A percentile compares a stretch with the other conserved stretches of the same genome.
Evolutionary conservation across 106 monocot species (phyloP).

Genomic region (Triglochin maritima): DNA sequence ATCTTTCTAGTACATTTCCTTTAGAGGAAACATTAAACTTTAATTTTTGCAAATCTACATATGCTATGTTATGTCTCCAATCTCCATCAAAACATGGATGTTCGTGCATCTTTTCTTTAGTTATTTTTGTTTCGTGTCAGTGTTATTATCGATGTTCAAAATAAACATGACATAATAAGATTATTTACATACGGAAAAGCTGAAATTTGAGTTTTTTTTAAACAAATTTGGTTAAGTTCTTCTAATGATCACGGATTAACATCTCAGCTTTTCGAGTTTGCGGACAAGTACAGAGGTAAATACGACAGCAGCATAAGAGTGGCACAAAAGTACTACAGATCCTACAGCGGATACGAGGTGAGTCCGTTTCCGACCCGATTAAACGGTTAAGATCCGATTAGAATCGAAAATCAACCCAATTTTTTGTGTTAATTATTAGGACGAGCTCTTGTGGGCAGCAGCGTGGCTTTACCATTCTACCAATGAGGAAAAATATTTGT

Average conservation of each 20-base stretch:
- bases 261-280: slow-evolving; percentile 76
- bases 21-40: too few relatives aligned
- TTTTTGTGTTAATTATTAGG: not conserved
- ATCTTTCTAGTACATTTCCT: too few relatives aligned
- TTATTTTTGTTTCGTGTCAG: too few relatives aligned
- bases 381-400: not conserved
- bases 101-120: too few relatives aligned
- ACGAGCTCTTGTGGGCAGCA: slow-evolving; percentile 75
- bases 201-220: not conserved
- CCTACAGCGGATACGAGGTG: slow-evolving; percentile 81
- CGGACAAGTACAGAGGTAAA: slow-evolving; percentile 90
- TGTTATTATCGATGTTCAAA: too few relatives aligned
- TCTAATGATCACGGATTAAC: not conserved
- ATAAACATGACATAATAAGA: too few relatives aligned
- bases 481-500: slow-evolving; percentile 51
- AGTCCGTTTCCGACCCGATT: not conserved
- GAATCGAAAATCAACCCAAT: not conserved
- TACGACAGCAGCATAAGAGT: slow-evolving; percentile 89
- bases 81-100: too few relatives aligned
- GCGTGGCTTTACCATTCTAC: slow-evolving; percentile 91
- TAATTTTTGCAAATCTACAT: too few relatives aligned
- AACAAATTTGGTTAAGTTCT: not conserved
- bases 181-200: not conserved
- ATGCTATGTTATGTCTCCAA: too few relatives aligned
- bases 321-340: slow-evolving; percentile 78